Percentiles rank a stretch among this genome's conserved stretches.
phyloP scores from a whole-genome alignment of 2,329 filamentous ascomycete genomes.

The Ophiostoma sp. region DNA sequence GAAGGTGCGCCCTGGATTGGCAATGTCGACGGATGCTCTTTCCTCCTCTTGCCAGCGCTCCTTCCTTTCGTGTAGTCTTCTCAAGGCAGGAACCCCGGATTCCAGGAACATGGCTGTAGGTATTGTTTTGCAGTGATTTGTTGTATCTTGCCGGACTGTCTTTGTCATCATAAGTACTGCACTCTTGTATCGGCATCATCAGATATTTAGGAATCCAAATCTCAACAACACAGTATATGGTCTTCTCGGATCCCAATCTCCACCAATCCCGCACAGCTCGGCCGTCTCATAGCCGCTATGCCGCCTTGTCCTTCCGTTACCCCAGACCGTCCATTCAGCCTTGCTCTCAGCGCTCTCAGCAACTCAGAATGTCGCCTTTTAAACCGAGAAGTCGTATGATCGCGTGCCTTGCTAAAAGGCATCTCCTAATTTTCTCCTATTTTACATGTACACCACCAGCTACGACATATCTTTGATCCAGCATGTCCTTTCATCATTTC shows the following conservation, averaged over 20 bases:
- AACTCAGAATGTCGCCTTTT: background rate
- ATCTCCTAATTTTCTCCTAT: background rate
- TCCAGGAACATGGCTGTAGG: background rate
- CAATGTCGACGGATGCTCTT: background rate
- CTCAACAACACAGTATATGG: background rate
- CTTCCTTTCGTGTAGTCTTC: background rate
- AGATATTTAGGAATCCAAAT: background rate
- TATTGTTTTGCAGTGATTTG: background rate
- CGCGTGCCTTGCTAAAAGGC: background rate
- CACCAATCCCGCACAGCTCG: background rate
- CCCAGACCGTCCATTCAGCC: conserved; percentile 1
- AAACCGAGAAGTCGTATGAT: background rate
- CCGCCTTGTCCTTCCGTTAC: background rate
- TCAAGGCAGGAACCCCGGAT: background rate
- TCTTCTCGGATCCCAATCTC: background rate
- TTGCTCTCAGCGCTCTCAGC: background rate
- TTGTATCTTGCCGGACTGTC: background rate
- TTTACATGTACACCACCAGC: background rate
- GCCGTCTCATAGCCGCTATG: background rate
- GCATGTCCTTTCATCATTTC: conserved; percentile 14
- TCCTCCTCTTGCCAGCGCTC: background rate
- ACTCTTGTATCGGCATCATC: background rate
- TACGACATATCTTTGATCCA: background rate
- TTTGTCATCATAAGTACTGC: background rate
- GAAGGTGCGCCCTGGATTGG: background rate